Base-by-base conservation (phyloP, 331 rosid genomes). In the Pyrus hybrid region DNA sequence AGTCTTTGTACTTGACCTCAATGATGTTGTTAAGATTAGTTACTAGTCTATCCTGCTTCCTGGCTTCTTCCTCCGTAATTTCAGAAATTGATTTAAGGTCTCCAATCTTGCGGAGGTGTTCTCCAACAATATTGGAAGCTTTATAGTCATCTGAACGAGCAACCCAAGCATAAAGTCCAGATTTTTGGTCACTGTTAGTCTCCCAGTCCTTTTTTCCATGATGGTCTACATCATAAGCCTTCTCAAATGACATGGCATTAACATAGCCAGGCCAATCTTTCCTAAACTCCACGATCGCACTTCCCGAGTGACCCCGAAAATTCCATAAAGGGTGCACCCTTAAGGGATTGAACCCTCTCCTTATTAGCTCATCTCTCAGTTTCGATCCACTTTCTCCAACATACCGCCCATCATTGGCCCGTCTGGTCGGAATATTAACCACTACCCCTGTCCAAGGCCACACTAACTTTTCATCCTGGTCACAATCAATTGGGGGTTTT, bases 391-490 rank as follows among this genome's bases (percentile, higher is more conserved):
- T 88, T 86, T 77, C 89, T 77, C 98, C 99, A 2, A 85, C 88
- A n/a, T 23, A 83, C 8, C 88, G 80, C 49, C 98, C 99, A 63
- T 89, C 93, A 22, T 84, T 87, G 26, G 86, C 69, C 58, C 68
- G 89, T 70, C 33, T 80, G 23, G 88, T 95, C 47, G 97, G 99
- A 85, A 95, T 80, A 72, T 95, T 95, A 68, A 88, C 96, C 68
- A 89, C 93, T 25, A 95, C 72, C 68, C 98, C 98, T 62, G 83
- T 85, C 99, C 99, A 92, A 51, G 98, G 97, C 93, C 93, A 90
- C 68, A 95, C 98, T 73, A 92, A 85, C 61, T 81, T 89, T 77
- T 87, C 91, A 73, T 85, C 91, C 7, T 81, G 87, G 77, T 87
- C 67, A 35, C 85, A 84, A 67, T 58, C 76, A 20, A 72, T 56